A percentile compares a stretch with the other conserved stretches of the same genome.
Evolutionary conservation across 805 yeast genomes (phyloP).

Genomic region (Metschnikowia noctiluminum): DNA sequence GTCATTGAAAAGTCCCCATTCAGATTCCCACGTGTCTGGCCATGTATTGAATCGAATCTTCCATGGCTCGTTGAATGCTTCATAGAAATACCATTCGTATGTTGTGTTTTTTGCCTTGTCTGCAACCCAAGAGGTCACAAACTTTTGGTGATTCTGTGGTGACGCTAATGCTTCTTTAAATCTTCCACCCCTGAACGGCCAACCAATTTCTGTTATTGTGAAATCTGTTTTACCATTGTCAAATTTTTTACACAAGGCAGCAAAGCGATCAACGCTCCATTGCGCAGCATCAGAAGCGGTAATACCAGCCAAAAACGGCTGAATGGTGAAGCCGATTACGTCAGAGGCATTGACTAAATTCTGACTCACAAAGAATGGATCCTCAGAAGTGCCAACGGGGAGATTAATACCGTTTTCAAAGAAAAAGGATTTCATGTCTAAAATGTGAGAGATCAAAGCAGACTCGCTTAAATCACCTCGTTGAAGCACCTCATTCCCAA

Average conservation of each 20-base stretch:
- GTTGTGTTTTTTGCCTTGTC: slow-evolving; percentile 31
- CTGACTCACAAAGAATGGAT: slow-evolving; percentile 45
- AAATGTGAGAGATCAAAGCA: slow-evolving; percentile 41
- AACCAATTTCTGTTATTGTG: slow-evolving; percentile 62
- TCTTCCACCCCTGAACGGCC: slow-evolving; percentile 66
- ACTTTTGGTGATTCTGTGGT: slow-evolving; percentile 39
- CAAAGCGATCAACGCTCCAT: slow-evolving; percentile 45
- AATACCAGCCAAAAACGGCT: slow-evolving; percentile 67
- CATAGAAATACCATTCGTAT: slow-evolving; percentile 56
- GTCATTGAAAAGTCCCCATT: slow-evolving; percentile 60
- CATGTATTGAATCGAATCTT: slow-evolving; percentile 49
- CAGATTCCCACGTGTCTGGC: slow-evolving; percentile 58
- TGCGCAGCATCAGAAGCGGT: slow-evolving; percentile 42
- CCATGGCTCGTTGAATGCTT: slow-evolving; percentile 76
- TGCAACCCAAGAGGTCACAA: slow-evolving; percentile 54
- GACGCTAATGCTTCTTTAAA: slow-evolving; percentile 48
- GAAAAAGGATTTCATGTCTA: slow-evolving; percentile 38
- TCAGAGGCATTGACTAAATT: slow-evolving; percentile 46
- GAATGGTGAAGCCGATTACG: slow-evolving; percentile 59
- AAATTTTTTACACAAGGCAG: slow-evolving; percentile 33
- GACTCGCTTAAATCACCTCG: slow-evolving; percentile 44
- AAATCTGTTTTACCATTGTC: slow-evolving; percentile 27
- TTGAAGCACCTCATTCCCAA: slow-evolving; percentile 64
- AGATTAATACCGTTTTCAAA: slow-evolving; percentile 32
- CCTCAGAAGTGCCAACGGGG: slow-evolving; percentile 62